Percentiles rank a stretch among this genome's conserved stretches.
Evolutionary conservation across 306 rosid species (phyloP).

Genomic region (Corylus heterophylla): DNA sequence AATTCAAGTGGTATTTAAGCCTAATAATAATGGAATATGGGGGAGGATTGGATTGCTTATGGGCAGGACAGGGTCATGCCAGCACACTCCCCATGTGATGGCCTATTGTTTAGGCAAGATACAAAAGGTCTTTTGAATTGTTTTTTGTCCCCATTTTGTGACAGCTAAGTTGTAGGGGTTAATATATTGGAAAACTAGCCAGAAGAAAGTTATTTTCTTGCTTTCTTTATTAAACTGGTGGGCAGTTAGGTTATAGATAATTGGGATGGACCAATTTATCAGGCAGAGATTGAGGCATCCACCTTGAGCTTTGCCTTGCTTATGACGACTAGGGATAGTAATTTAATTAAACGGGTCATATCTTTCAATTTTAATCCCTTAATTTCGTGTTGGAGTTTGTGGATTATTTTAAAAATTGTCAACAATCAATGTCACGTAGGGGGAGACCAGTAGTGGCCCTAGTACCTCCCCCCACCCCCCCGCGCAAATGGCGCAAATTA

Average conservation of each 20-base stretch:
- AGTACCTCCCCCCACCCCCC: too few relatives aligned
- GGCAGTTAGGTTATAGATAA: neutral
- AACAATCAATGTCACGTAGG: too few relatives aligned
- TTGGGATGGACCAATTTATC: slow-evolving; percentile 12
- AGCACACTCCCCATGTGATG: slow-evolving; percentile 67
- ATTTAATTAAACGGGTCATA: too few relatives aligned
- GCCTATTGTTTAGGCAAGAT: slow-evolving; percentile 34
- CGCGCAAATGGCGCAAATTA: too few relatives aligned
- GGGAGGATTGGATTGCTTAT: slow-evolving; percentile 23
- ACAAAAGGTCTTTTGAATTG: neutral
- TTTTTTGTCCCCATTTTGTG: slow-evolving; percentile 14
- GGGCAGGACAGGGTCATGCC: slow-evolving; percentile 50
- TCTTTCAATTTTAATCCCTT: too few relatives aligned
- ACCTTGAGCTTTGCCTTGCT: neutral
- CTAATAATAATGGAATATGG: slow-evolving; percentile 29
- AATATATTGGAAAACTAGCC: neutral
- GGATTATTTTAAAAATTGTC: too few relatives aligned
- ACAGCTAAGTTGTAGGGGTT: slow-evolving; percentile 25
- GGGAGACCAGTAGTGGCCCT: too few relatives aligned
- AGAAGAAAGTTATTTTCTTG: neutral
- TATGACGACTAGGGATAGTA: too few relatives aligned
- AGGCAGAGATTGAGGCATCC: slow-evolving; percentile 6
- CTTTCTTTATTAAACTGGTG: neutral
- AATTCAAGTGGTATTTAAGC: slow-evolving; percentile 31
- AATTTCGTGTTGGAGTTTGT: too few relatives aligned